These are phyloP conservation scores for Madurella fahalii DNA, from an alignment of 2,329 filamentous ascomycete genomes.

Conservation along the genomic window DNA sequence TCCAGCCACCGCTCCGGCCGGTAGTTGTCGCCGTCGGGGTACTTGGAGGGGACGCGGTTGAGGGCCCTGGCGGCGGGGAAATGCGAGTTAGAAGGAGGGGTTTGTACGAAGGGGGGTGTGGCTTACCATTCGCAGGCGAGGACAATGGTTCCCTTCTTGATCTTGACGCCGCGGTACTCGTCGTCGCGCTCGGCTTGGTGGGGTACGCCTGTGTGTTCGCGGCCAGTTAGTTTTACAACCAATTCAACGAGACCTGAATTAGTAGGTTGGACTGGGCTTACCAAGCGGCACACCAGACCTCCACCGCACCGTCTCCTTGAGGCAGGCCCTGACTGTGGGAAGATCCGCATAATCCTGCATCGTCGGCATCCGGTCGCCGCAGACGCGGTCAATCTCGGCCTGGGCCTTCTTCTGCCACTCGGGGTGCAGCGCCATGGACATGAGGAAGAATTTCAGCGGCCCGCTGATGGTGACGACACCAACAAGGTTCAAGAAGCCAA, in stretches of 20 bases:
- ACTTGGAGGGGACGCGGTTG: slow-evolving; percentile 54
- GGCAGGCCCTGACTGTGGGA: slow-evolving; percentile 50
- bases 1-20: slow-evolving; percentile 61
- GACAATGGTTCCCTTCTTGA: slow-evolving; percentile 46
- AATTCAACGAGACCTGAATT: neutral
- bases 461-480: slow-evolving; percentile 48
- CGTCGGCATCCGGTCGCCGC: slow-evolving; percentile 49
- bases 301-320: slow-evolving; percentile 58
- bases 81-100: neutral
- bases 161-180: slow-evolving; percentile 43
- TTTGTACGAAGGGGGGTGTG: neutral
- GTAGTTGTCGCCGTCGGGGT: slow-evolving; percentile 61
- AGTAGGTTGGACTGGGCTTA: slow-evolving; percentile 23
- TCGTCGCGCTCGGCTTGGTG: slow-evolving; percentile 47
- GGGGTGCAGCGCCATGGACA: slow-evolving; percentile 50
- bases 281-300: slow-evolving; percentile 52
- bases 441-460: slow-evolving; percentile 48
- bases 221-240: neutral
- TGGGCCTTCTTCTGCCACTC: slow-evolving; percentile 51
- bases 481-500: slow-evolving; percentile 49
- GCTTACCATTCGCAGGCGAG: slow-evolving; percentile 48
- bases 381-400: slow-evolving; percentile 54
- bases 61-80: slow-evolving; percentile 46
- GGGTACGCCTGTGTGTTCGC: slow-evolving; percentile 41
- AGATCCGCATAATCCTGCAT: slow-evolving; percentile 47